phyloP scores from a whole-genome alignment of 176 grass and related monocot genomes.

The Bromus sterilis region DNA sequence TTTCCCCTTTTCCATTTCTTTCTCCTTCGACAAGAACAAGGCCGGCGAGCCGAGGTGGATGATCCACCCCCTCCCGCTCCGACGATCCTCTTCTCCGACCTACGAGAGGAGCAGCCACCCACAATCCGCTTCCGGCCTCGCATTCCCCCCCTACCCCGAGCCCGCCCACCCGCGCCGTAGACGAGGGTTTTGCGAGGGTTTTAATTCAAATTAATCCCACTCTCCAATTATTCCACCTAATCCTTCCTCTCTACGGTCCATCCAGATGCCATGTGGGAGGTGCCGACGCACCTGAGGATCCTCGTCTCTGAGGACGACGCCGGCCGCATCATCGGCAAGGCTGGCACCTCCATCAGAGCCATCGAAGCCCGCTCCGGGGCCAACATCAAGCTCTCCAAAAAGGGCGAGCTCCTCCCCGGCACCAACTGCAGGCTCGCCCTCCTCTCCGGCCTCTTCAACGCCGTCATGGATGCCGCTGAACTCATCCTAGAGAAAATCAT shows the following conservation, averaged over 20 bases:
- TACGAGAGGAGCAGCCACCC: not conserved
- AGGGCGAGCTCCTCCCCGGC: not conserved
- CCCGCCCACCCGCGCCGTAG: too few relatives aligned
- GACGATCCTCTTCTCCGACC: too few relatives aligned
- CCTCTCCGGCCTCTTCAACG: not conserved
- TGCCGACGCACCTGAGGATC: not conserved
- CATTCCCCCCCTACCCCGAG: too few relatives aligned
- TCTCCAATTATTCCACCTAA: too few relatives aligned
- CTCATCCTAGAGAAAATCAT: not conserved
- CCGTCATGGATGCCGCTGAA: not conserved
- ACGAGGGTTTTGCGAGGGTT: not conserved
- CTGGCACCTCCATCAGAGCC: not conserved
- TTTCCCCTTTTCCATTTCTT: not conserved
- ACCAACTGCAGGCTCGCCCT: not conserved
- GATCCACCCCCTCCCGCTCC: too few relatives aligned
- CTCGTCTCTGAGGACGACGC: not conserved
- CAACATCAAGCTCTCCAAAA: not conserved
- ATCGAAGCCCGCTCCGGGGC: not conserved
- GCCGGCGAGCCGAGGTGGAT: too few relatives aligned
- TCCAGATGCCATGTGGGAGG: not conserved
- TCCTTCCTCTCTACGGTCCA: too few relatives aligned
- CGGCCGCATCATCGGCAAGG: not conserved
- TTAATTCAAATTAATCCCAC: not conserved
- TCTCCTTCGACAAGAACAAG: not conserved
- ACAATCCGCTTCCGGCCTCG: not conserved